A percentile compares a stretch with the other conserved stretches of the same genome.
Evolutionary conservation across 805 yeast genomes (phyloP).

Genomic region (Nakazawaea laoshanensis): DNA sequence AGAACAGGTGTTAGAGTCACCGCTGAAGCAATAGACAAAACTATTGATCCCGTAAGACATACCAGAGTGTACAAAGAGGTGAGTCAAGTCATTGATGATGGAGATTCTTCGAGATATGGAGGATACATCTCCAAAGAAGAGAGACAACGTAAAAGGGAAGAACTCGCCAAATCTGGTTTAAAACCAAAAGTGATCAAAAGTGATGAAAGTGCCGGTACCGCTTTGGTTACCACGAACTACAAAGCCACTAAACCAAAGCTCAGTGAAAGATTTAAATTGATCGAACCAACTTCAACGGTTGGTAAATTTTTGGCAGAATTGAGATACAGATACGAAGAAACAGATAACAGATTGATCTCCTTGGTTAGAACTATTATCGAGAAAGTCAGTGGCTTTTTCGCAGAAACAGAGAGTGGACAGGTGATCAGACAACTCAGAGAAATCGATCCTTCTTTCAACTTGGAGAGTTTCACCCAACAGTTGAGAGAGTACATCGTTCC

Average conservation of each 20-base stretch:
- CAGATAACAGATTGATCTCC: slow-evolving; percentile 85
- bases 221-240: slow-evolving; percentile 73
- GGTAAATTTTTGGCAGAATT: slow-evolving; percentile 58
- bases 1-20: slow-evolving; percentile 75
- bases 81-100: slow-evolving; percentile 83
- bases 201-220: slow-evolving; percentile 76
- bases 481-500: slow-evolving; percentile 91
- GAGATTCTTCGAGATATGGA: slow-evolving; percentile 83
- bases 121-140: slow-evolving; percentile 83
- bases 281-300: slow-evolving; percentile 56
- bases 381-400: slow-evolving; percentile 80
- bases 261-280: slow-evolving; percentile 57
- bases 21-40: slow-evolving; percentile 79
- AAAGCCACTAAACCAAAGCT: slow-evolving; percentile 64
- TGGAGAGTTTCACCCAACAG: slow-evolving; percentile 71
- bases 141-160: slow-evolving; percentile 65
- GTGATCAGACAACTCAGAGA: slow-evolving; percentile 80
- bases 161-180: slow-evolving; percentile 48
- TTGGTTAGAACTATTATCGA: slow-evolving; percentile 71
- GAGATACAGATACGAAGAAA: slow-evolving; percentile 79
- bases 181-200: slow-evolving; percentile 63
- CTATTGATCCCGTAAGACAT: slow-evolving; percentile 86
- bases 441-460: slow-evolving; percentile 83
- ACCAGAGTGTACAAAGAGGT: slow-evolving; percentile 87
- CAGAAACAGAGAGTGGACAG: slow-evolving; percentile 93